Base-by-base conservation (phyloP, 2,329 filamentous ascomycete species). In the Diaporthe ilicicola region DNA sequence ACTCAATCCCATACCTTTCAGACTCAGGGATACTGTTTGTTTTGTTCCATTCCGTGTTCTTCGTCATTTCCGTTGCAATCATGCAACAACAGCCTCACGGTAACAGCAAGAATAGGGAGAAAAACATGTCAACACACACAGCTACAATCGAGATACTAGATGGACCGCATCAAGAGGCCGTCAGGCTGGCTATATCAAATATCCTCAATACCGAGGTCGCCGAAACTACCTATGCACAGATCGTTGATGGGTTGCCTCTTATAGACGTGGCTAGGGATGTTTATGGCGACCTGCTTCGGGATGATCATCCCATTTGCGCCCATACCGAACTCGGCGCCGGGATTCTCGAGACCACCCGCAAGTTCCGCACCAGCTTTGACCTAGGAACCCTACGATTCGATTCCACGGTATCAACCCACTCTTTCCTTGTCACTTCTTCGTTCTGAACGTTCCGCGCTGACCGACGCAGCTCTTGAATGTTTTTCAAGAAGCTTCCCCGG, bases 401-500 rank as follows among this genome's bases (percentile, higher is more conserved):
- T 32, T 53, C 50, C 27, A 29, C 51, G 17, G 29, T 34, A 54
- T 10, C 2, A 54, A 32, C 24, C 27, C 27, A 53, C 7, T n/a
- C 50, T 53, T 10, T 1, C 10, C 9, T 5, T 50, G 17, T 54
- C 17, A 15, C 29, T 54, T 2, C 19, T 34, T 34, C 3, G 17
- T 22, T 34, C 17, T n/a, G 51, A 34, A 19, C 15, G 2, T 53
- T 53, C 50, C 15, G 17, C 9, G 27, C 50, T 53, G 4, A 53
- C 17, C 17, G 15, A 53, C 3, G 50, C 27, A 53, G 50, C 50
- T 53, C 8, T 53, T 32, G 8, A 7, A 12, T 32, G 15, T 9
- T n/a, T 32, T 53, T 19, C 17, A 19, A 32, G 17, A 2, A 13
- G 51, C 51, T 22, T 55, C 74, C 1, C 74, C 65, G 1, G 75